phyloP scores from a whole-genome alignment of 495 filamentous ascomycete genomes.

The Talaromyces stipitatus region DNA sequence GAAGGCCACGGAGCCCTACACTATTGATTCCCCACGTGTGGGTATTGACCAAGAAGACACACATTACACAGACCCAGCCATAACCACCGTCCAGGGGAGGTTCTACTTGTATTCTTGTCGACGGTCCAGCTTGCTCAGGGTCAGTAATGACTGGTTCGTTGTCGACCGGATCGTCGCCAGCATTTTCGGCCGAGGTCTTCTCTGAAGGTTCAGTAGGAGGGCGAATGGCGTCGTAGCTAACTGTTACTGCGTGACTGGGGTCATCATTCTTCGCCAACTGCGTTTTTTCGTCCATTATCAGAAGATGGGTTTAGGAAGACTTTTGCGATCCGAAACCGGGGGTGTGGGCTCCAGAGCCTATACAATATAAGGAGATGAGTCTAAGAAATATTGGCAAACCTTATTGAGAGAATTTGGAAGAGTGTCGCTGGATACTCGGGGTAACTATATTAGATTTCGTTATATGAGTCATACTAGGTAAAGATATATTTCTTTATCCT shows the following conservation, averaged over 20 bases:
- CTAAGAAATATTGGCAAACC: no score
- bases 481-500: no score
- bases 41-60: constrained; percentile 45
- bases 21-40: constrained; percentile 50
- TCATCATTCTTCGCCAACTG: not conserved
- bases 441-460: no score
- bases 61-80: constrained; percentile 46
- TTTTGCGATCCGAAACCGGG: not conserved
- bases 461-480: no score
- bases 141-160: not conserved
- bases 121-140: not conserved
- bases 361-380: no score
- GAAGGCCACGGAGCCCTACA: constrained; percentile 16
- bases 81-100: constrained; percentile 46
- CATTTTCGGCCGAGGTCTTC: not conserved
- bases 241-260: not conserved
- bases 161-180: not conserved
- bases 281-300: not conserved
- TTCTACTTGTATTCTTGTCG: not conserved
- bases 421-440: no score
- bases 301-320: not conserved
- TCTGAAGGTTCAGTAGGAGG: not conserved
- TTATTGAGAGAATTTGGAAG: no score
- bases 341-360: no score
- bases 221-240: not conserved